Base-by-base conservation (phyloP, 768 basidiomycete species). In the Gelatoporia subvermispora region DNA sequence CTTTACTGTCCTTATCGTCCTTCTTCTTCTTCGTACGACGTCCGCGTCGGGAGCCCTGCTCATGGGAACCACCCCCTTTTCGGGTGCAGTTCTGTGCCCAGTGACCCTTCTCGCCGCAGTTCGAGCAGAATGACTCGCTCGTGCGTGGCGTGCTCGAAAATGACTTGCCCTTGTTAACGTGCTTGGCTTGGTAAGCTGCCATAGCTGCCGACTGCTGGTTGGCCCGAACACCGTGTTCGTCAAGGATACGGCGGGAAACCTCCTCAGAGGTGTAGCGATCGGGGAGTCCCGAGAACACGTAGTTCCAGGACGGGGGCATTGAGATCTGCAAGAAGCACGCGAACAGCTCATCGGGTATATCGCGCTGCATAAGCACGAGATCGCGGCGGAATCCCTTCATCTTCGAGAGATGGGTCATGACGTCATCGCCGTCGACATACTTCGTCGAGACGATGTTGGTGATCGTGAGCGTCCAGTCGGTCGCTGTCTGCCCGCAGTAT, bases 381-480 rank as follows among this genome's bases (percentile, higher is more conserved):
- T 43, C 23, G 41, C 41, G 41, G 41, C 23, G 41, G 41, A n/a
- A 43, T 22, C 16, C 20, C 24, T 43, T 21, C 41, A 43, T 43
- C 41, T 43, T 43, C 16, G 41, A 16, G 20, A 43, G 17, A 20
- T 43, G 41, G 13, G 24, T 24, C 15, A 28, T 21, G 20, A 43
- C 18, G 41, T 43, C 41, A 16, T 43, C 41, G n/a, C 41, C 41
- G 20, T 43, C 41, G 23, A 21, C 41, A 24, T 21, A 43, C 24
- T 43, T 43, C 21, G 23, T 43, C 41, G 41, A n/a, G 20, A 43
- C 23, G 24, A 43, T 16, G 16, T 21, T 22, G 21, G 24, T 43
- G 16, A 43, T 43, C 21, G 41, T 43, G 15, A 43, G 24, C 18
- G 23, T 43, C 23, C 23, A 43, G 18, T 43, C 41, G 17, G 41